These are phyloP conservation scores for Cetraspora pellucida DNA, from an alignment of 192 early-diverging fungal species.

Conservation along the genomic window DNA sequence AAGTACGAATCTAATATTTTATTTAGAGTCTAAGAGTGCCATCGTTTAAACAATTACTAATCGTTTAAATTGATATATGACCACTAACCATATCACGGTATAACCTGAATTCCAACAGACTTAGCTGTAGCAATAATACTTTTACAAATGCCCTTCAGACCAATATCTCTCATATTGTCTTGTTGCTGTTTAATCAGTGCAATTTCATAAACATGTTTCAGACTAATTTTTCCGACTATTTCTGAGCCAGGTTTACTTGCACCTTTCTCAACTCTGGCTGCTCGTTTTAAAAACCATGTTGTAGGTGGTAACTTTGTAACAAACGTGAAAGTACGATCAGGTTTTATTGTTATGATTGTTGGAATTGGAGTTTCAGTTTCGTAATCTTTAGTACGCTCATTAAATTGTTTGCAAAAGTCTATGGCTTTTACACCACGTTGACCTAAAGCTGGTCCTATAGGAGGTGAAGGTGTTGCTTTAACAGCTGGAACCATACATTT, in stretches of 20 bases:
- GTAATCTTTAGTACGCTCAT: constrained; percentile 90
- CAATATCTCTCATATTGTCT: constrained; percentile 70
- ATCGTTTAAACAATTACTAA: too few relatives aligned
- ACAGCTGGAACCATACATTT: constrained; percentile 60
- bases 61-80: too few relatives aligned
- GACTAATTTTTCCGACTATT: constrained; percentile 73
- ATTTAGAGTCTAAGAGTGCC: too few relatives aligned
- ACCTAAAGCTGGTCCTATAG: constrained; percentile 94
- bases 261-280: constrained; percentile 88
- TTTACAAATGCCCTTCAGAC: constrained; percentile 68
- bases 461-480: constrained; percentile 92
- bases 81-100: constrained; percentile 44
- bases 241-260: constrained; percentile 76
- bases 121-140: constrained; percentile 76
- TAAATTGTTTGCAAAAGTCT: constrained; percentile 99
- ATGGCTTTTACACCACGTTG: constrained; percentile 96
- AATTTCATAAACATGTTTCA: constrained; percentile 96
- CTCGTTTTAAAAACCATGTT: constrained; percentile 82
- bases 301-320: constrained; percentile 85
- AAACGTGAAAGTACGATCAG: constrained; percentile 93
- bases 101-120: constrained; percentile 85
- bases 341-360: constrained; percentile 80
- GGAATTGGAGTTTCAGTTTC: constrained; percentile 81
- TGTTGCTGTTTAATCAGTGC: constrained; percentile 88
- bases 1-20: too few relatives aligned